Percentiles rank a stretch among this genome's conserved stretches.
Conservation (phyloP, 1,284 basidiomycete genomes). For the Termitomyces sp. region DNA sequence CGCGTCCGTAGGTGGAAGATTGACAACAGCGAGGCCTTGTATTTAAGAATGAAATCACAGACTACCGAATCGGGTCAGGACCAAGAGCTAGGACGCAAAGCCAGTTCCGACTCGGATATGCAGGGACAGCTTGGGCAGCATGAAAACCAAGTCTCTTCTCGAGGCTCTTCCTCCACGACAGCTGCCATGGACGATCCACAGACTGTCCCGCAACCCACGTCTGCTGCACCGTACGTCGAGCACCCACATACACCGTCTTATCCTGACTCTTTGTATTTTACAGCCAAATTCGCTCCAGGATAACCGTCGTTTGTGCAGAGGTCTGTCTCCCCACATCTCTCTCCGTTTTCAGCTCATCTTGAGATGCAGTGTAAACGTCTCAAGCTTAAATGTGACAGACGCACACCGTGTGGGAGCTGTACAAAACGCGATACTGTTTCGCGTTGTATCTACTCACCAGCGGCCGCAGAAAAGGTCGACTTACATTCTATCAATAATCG, state of each 20-base stretch:
- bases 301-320: slow-evolving; percentile 80
- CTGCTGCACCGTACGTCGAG: slow-evolving; percentile 25
- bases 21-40: slow-evolving; percentile 2
- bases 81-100: slow-evolving; percentile 11
- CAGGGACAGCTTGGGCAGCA: slow-evolving; percentile 14
- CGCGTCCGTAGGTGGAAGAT: slow-evolving; percentile 1
- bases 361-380: slow-evolving; percentile 68
- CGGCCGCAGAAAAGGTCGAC: slow-evolving; percentile 79
- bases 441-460: slow-evolving; percentile 72
- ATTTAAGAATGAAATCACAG: slow-evolving; percentile 11
- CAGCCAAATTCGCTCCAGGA: slow-evolving; percentile 71
- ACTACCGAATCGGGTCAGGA: slow-evolving; percentile 13
- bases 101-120: slow-evolving; percentile 16
- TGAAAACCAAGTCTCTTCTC: slow-evolving; percentile 15
- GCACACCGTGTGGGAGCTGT: slow-evolving; percentile 69
- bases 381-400: slow-evolving; percentile 76
- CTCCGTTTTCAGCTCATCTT: slow-evolving; percentile 9
- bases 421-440: slow-evolving; percentile 69
- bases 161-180: slow-evolving; percentile 9
- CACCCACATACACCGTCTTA: background rate
- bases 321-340: slow-evolving; percentile 29
- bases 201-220: slow-evolving; percentile 9
- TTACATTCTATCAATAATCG: slow-evolving; percentile 77
- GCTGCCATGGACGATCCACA: slow-evolving; percentile 16
- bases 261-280: slow-evolving; percentile 1